These are phyloP conservation scores for Cyamopsis tetragonoloba DNA, from an alignment of 306 rosid genomes.

Conservation along the genomic window DNA sequence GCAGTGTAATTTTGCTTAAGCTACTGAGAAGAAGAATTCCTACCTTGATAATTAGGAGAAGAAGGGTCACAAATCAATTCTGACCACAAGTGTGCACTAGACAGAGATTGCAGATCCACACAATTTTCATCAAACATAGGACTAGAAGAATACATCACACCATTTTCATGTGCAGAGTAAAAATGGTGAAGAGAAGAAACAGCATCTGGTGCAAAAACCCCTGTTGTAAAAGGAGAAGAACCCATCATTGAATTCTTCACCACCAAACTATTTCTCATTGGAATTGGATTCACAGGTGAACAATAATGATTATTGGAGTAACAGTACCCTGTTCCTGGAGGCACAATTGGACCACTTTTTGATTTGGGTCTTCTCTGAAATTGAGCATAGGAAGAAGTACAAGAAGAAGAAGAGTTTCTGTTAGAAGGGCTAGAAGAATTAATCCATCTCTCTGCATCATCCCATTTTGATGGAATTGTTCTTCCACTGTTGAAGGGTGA, in stretches of 20 bases:
- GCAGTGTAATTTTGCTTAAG: background rate
- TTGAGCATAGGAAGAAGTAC: slow-evolving; percentile 37
- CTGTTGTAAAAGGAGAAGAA: slow-evolving; percentile 74
- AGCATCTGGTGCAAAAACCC: slow-evolving; percentile 65
- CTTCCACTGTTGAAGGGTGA: slow-evolving; percentile 71
- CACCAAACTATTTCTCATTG: slow-evolving; percentile 40
- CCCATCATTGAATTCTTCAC: slow-evolving; percentile 38
- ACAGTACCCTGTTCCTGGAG: slow-evolving; percentile 43
- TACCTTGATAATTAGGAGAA: slow-evolving; percentile 51
- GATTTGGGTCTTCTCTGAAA: slow-evolving; percentile 63
- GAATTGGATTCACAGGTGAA: slow-evolving; percentile 48
- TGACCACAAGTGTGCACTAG: slow-evolving; percentile 45
- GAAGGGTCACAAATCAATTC: slow-evolving; percentile 44
- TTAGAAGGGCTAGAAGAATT: too few relatives aligned
- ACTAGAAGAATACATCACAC: slow-evolving; percentile 25
- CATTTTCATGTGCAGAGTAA: slow-evolving; percentile 49
- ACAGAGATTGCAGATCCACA: slow-evolving; percentile 1
- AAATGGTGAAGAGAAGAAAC: slow-evolving; percentile 42
- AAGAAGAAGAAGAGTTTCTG: too few relatives aligned
- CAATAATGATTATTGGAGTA: slow-evolving; percentile 43
- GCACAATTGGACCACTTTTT: slow-evolving; percentile 82
- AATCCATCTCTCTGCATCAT: slow-evolving; percentile 98
- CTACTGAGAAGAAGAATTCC: background rate
- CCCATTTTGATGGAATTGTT: slow-evolving; percentile 89
- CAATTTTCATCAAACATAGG: slow-evolving; percentile 8